These are phyloP conservation scores for Cladophialophora immunda DNA, from an alignment of 2,329 filamentous ascomycete genomes.

Conservation along the genomic window DNA sequence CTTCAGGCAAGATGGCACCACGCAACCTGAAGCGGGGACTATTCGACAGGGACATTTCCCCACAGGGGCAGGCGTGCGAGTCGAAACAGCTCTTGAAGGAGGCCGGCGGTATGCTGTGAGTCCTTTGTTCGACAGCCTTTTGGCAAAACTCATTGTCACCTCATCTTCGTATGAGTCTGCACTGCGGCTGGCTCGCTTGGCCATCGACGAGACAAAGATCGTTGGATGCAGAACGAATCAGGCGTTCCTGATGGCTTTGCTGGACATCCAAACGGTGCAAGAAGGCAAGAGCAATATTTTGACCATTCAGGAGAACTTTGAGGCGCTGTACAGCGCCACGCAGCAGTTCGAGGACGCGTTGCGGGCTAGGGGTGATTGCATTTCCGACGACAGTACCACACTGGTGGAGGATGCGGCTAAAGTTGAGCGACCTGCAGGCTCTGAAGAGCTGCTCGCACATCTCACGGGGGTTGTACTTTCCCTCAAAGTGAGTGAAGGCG, in stretches of 20 bases:
- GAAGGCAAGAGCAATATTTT: conserved; percentile 36
- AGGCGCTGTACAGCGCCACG: conserved; percentile 31
- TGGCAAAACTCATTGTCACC: conserved; percentile 67
- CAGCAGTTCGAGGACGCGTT: conserved; percentile 34
- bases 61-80: conserved; percentile 63
- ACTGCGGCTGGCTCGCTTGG: conserved; percentile 62
- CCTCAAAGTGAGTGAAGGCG: conserved; percentile 33
- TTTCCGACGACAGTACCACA: conserved; percentile 26
- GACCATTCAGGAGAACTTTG: conserved; percentile 36
- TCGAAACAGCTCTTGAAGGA: conserved; percentile 63
- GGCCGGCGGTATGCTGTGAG: conserved; percentile 54
- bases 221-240: conserved; percentile 65
- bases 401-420: conserved; percentile 25
- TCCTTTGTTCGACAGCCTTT: conserved; percentile 65
- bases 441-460: conserved; percentile 32
- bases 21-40: conserved; percentile 35
- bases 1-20: conserved; percentile 34
- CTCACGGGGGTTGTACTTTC: conserved; percentile 35
- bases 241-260: conserved; percentile 36
- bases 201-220: conserved; percentile 64
- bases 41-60: conserved; percentile 54
- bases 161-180: conserved; percentile 61
- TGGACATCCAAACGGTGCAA: conserved; percentile 28
- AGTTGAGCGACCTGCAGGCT: conserved; percentile 35
- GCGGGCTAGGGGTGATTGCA: conserved; percentile 25